Percentiles rank a stretch among this genome's conserved stretches.
Conservation (phyloP, 352 stramenopile species). For the Phytophthora pisi region DNA sequence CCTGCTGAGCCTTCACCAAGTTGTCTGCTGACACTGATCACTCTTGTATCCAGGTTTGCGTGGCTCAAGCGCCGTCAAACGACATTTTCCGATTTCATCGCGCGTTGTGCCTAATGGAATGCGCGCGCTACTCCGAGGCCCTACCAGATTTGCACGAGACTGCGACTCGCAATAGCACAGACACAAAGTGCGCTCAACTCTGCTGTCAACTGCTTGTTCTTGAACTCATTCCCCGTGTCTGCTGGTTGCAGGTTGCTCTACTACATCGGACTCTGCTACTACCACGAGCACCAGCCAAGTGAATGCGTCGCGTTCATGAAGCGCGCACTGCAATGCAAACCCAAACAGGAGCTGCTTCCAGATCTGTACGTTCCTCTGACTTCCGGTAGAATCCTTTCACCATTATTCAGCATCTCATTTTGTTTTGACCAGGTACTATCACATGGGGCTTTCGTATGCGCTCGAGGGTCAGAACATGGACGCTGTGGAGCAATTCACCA, state of each 20-base stretch:
- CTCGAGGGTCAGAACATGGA: conserved; percentile 54
- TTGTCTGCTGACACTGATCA: neutral
- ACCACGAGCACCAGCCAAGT: conserved; percentile 46
- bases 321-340: conserved; percentile 38
- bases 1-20: too few relatives aligned
- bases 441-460: conserved; percentile 66
- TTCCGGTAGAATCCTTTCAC: neutral
- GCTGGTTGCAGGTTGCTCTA: conserved; percentile 58
- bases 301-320: conserved; percentile 62
- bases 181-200: conserved; percentile 39
- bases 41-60: conserved; percentile 37
- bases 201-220: neutral
- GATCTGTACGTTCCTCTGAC: conserved; percentile 55
- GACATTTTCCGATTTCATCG: conserved; percentile 76
- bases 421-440: conserved; percentile 63
- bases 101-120: conserved; percentile 66
- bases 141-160: conserved; percentile 60
- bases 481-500: conserved; percentile 77
- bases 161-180: conserved; percentile 31
- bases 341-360: conserved; percentile 40
- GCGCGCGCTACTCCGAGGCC: conserved; percentile 48
- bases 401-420: neutral
- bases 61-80: conserved; percentile 46
- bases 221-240: conserved; percentile 7
- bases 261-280: conserved; percentile 69